phyloP scores from a whole-genome alignment of 2,329 filamentous ascomycete species.

The Dothistroma septosporum region DNA sequence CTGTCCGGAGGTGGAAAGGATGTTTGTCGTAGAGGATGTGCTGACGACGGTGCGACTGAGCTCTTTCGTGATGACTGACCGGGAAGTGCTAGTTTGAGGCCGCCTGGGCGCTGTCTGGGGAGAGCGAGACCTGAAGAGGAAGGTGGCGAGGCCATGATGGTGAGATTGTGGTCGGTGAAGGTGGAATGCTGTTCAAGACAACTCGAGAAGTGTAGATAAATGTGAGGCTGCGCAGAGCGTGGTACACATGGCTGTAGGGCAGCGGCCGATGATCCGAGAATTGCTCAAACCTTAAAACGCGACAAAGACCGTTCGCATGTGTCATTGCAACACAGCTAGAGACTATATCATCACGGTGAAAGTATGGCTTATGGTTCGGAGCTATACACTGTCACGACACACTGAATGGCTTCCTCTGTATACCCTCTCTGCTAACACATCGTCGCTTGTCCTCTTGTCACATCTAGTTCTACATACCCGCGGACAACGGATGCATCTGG shows the following conservation, averaged over 20 bases:
- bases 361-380: too few species aligned
- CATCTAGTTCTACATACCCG: too few species aligned
- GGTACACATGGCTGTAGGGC: not conserved
- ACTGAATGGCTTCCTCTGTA: too few species aligned
- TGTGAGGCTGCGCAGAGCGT: not conserved
- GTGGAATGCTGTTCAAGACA: not conserved
- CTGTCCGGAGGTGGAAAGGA: constrained; percentile 63
- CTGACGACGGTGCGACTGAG: constrained; percentile 56
- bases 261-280: not conserved
- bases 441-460: too few species aligned
- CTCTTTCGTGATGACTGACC: constrained; percentile 58
- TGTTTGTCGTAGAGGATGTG: constrained; percentile 72
- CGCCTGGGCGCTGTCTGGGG: not conserved
- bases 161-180: not conserved
- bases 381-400: too few species aligned
- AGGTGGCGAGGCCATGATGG: not conserved
- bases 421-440: too few species aligned
- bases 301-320: too few species aligned
- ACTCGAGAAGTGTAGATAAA: not conserved
- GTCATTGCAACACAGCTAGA: too few species aligned
- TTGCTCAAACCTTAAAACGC: not conserved
- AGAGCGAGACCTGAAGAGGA: not conserved
- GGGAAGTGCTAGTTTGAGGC: not conserved
- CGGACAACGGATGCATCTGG: too few species aligned
- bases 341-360: too few species aligned